Evolutionary conservation across 2,329 filamentous ascomycete species (phyloP), one percentile per base, ranked within the genome.

Genomic region (Colletotrichum musae): DNA sequence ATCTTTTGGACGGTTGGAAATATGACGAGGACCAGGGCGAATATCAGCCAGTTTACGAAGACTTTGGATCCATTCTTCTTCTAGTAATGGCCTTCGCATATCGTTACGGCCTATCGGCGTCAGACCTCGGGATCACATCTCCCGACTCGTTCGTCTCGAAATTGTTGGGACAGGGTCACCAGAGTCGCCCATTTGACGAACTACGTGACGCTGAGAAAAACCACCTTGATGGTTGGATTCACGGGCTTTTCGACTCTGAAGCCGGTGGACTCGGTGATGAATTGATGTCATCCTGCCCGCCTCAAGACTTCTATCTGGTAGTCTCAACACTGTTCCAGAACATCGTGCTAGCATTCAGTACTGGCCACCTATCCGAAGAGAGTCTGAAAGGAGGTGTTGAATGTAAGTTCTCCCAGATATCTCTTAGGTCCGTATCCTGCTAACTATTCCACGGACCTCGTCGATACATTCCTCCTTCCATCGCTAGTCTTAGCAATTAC

Each of bases 21-120:
- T 94, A 95, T 74, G 93, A 95, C 47, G 93, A 94, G 70, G 93
- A 95, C 73, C 93, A 95, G 79, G 91, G 89, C 61, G 94, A 96
- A 76, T 94, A 94, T 74, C 93, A 95, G 76, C 93, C 93, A 0
- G 90, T 94, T 0, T 96, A 96, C 74, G 94, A 96, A 75, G 94
- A 97, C 74, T 96, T 95, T 73, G 93, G 93, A 0, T 90, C 92
- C 0, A 90, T 95, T 16, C 81, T 96, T 7, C 85, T 96, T 1
- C 83, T 96, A 2, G 86, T 94, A 0, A 80, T 95, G 59, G 92
- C 92, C 0, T 91, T 94, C 72, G 87, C 92, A n/a, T 88, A 94
- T 76, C 90, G 94, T 15, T 95, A 95, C 74, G 87, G 89, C 59
- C 83, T 96, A 10, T 87, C 85, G 0, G 82, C 85, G 6, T 80